These are phyloP conservation scores for Neospora caninum DNA, from an alignment of 169 alveolate species.

Conservation along the genomic window DNA sequence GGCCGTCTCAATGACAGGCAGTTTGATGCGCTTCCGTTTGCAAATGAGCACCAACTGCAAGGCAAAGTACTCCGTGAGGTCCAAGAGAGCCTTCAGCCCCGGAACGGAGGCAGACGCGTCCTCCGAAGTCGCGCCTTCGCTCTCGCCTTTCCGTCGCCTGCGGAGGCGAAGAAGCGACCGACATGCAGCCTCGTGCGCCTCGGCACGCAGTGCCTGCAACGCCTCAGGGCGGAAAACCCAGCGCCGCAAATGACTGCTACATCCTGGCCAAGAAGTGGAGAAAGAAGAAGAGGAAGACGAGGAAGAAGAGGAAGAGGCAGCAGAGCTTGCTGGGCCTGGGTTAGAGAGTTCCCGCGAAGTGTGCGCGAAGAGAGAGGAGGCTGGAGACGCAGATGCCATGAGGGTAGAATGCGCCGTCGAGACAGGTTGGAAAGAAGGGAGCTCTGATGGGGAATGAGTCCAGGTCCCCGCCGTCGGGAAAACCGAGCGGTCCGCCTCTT, in stretches of 20 bases:
- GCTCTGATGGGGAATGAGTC: no score
- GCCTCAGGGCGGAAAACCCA: conserved; percentile 28
- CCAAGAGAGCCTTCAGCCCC: not conserved
- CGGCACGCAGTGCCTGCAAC: not conserved
- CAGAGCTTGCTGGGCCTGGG: not conserved
- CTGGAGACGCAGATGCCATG: no score
- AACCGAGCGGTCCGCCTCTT: no score
- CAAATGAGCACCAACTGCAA: conserved; percentile 43
- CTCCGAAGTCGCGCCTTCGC: conserved; percentile 9
- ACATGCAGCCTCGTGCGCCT: conserved; percentile 31
- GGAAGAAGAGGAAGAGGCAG: not conserved
- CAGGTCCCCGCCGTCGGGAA: no score
- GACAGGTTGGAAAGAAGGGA: no score
- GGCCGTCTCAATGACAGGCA: conserved; percentile 20
- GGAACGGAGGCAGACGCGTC: not conserved
- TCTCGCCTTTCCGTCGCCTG: not conserved
- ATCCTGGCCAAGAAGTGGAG: conserved; percentile 30
- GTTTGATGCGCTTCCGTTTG: not conserved
- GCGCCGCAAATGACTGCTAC: conserved; percentile 28
- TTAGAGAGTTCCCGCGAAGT: not conserved
- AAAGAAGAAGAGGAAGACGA: not conserved
- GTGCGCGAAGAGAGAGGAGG: no score
- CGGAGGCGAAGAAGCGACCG: not conserved
- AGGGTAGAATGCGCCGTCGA: no score
- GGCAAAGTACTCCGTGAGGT: conserved; percentile 47